Evolutionary conservation across 345 rosid species (phyloP).

Genomic region (Sonneratia alba): DNA sequence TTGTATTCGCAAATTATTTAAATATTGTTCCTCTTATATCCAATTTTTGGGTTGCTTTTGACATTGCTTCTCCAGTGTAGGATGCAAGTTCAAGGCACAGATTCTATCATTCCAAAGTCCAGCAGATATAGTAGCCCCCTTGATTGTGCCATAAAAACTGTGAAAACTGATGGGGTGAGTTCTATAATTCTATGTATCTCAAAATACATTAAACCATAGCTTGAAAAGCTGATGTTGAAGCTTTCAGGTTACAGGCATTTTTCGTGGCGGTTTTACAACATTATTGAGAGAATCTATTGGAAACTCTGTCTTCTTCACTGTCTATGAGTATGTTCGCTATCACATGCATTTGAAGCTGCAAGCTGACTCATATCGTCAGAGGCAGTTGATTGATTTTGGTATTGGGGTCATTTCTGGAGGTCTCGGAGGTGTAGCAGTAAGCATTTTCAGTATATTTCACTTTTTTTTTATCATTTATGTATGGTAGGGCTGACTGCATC

Average conservation of each 20-base stretch:
- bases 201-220: neutral
- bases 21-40: slow-evolving; percentile 7
- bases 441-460: slow-evolving; percentile 13
- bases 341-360: slow-evolving; percentile 51
- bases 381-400: slow-evolving; percentile 65
- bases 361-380: slow-evolving; percentile 28
- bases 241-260: slow-evolving; percentile 76
- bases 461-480: neutral
- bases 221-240: slow-evolving; percentile 20
- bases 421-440: slow-evolving; percentile 91
- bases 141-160: slow-evolving; percentile 68
- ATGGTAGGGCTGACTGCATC: neutral
- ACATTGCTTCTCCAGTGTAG: slow-evolving; percentile 70
- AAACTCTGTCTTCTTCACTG: slow-evolving; percentile 71
- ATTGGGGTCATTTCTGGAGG: slow-evolving; percentile 80
- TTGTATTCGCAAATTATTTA: neutral
- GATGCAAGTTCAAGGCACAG: slow-evolving; percentile 95
- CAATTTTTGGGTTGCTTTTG: slow-evolving; percentile 17
- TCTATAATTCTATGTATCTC: slow-evolving; percentile 13
- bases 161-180: slow-evolving; percentile 84
- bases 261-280: slow-evolving; percentile 78
- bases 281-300: slow-evolving; percentile 76
- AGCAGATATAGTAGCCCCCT: slow-evolving; percentile 64
- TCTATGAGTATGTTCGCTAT: slow-evolving; percentile 67
- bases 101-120: slow-evolving; percentile 53